Evolutionary conservation across 371 early-diverging fungal genomes (phyloP), one percentile per base, ranked within the genome.

Genomic region (Mortierella sp.): DNA sequence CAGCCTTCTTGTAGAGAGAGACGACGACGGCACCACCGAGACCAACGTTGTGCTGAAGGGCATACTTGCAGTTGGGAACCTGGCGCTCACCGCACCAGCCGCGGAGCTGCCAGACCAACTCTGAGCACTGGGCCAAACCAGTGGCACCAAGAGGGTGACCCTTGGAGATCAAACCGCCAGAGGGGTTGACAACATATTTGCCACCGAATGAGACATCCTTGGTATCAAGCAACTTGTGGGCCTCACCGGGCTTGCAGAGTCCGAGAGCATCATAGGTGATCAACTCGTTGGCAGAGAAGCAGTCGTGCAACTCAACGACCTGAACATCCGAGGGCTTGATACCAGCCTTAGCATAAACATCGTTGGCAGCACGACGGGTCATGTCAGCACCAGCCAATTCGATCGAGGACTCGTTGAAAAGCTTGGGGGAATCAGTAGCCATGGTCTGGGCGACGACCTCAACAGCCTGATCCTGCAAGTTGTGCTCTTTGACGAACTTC

Each of bases 71-170:
- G 76, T 92, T 90, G 30, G 90, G 86, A 2, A 93, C 92, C 84
- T 94, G 95, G 30, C 95, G 89, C 57, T 89, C 87, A 22, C 91
- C 93, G 73, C 91, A 86, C 93, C 92, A 93, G 66, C 90, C 86
- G 66, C 93, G 90, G 59, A 89, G 64, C 78, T 93, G 93, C 91
- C 91, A 92, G 20, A 87, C 75, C 58, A 87, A 62, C 79, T 90
- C 93, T 62, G 90, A 77, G 84, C 94, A 94, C 84, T 94, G 94
- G 32, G 94, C 95, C 52, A 94, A 72, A 37, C 95, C 95, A 26
- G 95, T 95, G 39, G 95, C 94, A 22, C 95, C 94, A 5, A 95
- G 84, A 40, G 95, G 94, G 80, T 95, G 94, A 9, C 95, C 95
- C 83, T 95, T 95, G 66, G 93, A 93, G 62, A 93, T 92, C 70